These are phyloP conservation scores for Xylaria multiplex DNA, from an alignment of 2,329 filamentous ascomycete genomes.

Conservation along the genomic window DNA sequence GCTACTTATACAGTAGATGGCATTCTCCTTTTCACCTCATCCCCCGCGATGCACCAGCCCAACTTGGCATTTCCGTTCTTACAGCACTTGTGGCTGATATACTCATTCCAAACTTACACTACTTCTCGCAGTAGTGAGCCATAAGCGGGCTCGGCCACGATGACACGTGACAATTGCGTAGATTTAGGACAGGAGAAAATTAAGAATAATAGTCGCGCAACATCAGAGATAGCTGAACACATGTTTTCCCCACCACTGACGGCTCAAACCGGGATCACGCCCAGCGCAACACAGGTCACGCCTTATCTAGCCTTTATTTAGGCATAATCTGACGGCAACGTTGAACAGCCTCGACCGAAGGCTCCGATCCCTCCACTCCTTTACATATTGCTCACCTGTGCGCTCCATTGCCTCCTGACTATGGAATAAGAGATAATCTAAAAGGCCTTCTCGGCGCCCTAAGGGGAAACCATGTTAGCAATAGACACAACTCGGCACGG, in stretches of 20 bases:
- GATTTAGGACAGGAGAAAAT: not conserved
- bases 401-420: not conserved
- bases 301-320: not conserved
- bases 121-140: not conserved
- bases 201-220: not conserved
- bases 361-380: not conserved
- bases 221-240: not conserved
- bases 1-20: no score
- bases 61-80: no score
- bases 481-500: not conserved
- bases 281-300: no score
- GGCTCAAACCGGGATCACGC: slow-evolving; percentile 1
- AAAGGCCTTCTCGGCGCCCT: not conserved
- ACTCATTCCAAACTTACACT: no score
- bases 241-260: not conserved
- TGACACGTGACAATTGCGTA: no score
- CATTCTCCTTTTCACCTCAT: no score
- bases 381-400: not conserved
- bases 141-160: not conserved
- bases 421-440: not conserved
- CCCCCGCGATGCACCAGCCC: no score
- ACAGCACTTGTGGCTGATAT: no score
- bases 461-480: not conserved
- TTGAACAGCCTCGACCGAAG: not conserved
- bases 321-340: not conserved